A percentile compares a stretch with the other conserved stretches of the same genome.
These are phyloP conservation scores for Aspergillus affinis DNA, from an alignment of 495 filamentous ascomycete species.

Conservation along the genomic window DNA sequence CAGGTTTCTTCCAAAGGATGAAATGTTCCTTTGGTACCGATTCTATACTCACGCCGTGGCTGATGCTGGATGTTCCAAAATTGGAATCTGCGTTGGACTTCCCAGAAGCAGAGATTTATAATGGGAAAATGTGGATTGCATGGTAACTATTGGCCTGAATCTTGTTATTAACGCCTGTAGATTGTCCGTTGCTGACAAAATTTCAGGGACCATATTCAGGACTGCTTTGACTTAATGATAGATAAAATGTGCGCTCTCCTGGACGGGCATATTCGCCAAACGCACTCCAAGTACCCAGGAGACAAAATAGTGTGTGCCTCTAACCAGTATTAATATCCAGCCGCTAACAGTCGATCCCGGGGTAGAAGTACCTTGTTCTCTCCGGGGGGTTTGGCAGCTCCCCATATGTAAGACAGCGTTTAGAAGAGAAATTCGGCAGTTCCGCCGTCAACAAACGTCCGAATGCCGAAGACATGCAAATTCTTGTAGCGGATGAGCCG, in stretches of 20 bases:
- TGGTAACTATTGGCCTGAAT: constrained; percentile 22
- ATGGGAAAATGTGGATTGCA: constrained; percentile 34
- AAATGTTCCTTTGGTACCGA: constrained; percentile 43
- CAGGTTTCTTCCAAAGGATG: constrained; percentile 35
- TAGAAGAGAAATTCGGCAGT: constrained; percentile 39
- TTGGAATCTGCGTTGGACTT: constrained; percentile 20
- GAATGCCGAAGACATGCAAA: constrained; percentile 40
- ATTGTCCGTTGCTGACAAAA: neutral
- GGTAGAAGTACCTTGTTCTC: constrained; percentile 54
- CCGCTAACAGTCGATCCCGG: neutral
- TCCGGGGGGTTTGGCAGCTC: constrained; percentile 67
- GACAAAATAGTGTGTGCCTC: constrained; percentile 44
- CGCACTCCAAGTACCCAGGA: constrained; percentile 43
- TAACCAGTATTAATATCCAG: constrained; percentile 8
- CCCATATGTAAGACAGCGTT: constrained; percentile 52
- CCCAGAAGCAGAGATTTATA: constrained; percentile 29
- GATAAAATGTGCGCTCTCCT: constrained; percentile 52
- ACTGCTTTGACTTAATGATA: constrained; percentile 54
- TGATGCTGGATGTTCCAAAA: constrained; percentile 33
- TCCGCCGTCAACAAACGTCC: constrained; percentile 25
- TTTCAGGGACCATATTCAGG: constrained; percentile 12
- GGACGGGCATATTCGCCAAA: constrained; percentile 52
- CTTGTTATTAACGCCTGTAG: neutral
- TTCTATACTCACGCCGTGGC: constrained; percentile 21
- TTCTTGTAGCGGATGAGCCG: constrained; percentile 53